A percentile compares a stretch with the other conserved stretches of the same genome.
phyloP scores from a whole-genome alignment of 768 basidiomycete genomes.

The Collybia sordida region DNA sequence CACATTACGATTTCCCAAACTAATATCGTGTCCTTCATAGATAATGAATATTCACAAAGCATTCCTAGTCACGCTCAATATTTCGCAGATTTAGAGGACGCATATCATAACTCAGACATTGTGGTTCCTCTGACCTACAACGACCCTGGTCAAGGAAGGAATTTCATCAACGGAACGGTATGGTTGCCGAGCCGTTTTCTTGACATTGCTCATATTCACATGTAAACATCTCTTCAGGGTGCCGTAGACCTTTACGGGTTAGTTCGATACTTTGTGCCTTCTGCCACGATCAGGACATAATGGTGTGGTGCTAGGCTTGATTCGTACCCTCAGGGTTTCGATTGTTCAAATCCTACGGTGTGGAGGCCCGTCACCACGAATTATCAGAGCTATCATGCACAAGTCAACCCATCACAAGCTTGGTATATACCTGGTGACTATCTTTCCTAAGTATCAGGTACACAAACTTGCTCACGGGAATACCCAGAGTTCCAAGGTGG shows the following conservation, averaged over 20 bases:
- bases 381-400: constrained; percentile 64
- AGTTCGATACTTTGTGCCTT: neutral
- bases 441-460: constrained; percentile 5
- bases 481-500: constrained; percentile 65
- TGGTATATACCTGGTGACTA: constrained; percentile 67
- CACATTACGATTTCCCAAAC: too few species aligned
- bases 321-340: constrained; percentile 76
- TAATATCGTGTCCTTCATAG: constrained; percentile 27
- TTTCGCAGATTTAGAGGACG: constrained; percentile 59
- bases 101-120: constrained; percentile 54
- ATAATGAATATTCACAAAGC: constrained; percentile 73
- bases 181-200: neutral
- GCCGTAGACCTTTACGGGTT: constrained; percentile 79
- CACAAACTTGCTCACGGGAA: neutral
- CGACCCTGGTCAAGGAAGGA: constrained; percentile 55
- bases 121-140: constrained; percentile 77
- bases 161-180: constrained; percentile 74
- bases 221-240: constrained; percentile 36
- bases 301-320: constrained; percentile 42
- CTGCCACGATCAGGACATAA: neutral
- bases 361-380: constrained; percentile 68
- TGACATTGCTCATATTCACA: neutral
- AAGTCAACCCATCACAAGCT: constrained; percentile 52
- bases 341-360: constrained; percentile 68
- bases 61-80: constrained; percentile 48